Evolutionary conservation across 495 filamentous ascomycete species (phyloP).

Genomic region (Trichocladium uniseriatum): DNA sequence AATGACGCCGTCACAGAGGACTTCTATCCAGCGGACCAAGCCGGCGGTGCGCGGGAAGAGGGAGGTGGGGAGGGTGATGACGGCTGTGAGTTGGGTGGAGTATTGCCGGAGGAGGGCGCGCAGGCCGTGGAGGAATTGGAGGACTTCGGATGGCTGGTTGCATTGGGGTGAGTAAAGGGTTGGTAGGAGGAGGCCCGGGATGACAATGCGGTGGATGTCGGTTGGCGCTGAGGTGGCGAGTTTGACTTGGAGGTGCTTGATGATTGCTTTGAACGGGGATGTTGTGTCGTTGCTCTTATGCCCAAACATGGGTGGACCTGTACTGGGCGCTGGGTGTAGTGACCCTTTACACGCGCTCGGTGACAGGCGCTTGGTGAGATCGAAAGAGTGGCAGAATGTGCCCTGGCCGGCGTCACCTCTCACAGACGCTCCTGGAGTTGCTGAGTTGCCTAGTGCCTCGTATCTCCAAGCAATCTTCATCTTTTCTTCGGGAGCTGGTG

Average conservation of each 20-base stretch:
- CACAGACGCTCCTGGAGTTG: conserved; percentile 43
- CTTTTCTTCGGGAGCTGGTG: conserved; percentile 46
- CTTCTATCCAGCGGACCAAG: conserved; percentile 78
- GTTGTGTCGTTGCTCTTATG: neutral
- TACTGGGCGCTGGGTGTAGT: conserved; percentile 37
- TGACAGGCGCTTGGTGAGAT: conserved; percentile 73
- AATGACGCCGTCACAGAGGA: conserved; percentile 75
- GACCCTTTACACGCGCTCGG: conserved; percentile 42
- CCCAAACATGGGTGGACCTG: conserved; percentile 22
- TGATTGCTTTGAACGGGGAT: conserved; percentile 56
- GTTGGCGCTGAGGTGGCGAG: conserved; percentile 49
- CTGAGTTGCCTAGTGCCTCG: conserved; percentile 61
- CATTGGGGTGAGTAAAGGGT: conserved; percentile 63
- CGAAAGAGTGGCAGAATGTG: conserved; percentile 79
- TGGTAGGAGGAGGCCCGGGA: conserved; percentile 78
- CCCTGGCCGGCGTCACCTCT: conserved; percentile 37
- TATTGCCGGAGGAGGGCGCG: conserved; percentile 63
- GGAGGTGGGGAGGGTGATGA: conserved; percentile 71
- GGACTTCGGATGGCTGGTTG: conserved; percentile 56
- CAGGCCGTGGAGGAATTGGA: conserved; percentile 77
- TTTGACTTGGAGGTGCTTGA: conserved; percentile 48
- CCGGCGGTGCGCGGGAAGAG: conserved; percentile 72
- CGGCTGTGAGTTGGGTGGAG: conserved; percentile 54
- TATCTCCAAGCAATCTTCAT: conserved; percentile 99
- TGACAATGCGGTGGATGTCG: conserved; percentile 69